Evolutionary conservation across 192 early-diverging fungal genomes (phyloP), one percentile per base, ranked within the genome.

Genomic region (Backusella westeae): DNA sequence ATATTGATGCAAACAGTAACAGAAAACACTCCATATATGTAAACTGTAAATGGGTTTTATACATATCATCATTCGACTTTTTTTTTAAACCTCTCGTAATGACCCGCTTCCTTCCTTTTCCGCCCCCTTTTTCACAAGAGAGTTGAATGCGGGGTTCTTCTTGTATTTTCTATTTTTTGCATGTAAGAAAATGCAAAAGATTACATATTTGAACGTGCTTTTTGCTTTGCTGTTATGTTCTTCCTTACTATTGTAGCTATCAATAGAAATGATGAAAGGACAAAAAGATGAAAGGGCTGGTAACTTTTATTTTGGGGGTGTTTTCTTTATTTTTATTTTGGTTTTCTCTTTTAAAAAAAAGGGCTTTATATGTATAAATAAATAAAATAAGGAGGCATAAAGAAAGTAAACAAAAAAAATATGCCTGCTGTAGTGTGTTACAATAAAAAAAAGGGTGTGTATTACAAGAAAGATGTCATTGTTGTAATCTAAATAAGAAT

Each of bases 1-100:
- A 53, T 53, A 53, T 53, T 53, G 52, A 53, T 53, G 52, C 52
- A 53, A 53, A 53, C 52, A 53, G 52, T 53, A 53, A 53, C 52
- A 6, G 21, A 21, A 53, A 21, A 53, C 6, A 23, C 7, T n/a
- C 52, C 52, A 53, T 19, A 53, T 53, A 2, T 53, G n/a, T 53
- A 53, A 53, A 39, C 38, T 8, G n/a, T 53, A 53, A 17, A 44
- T 44, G 42, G 42, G 42, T 44, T 44, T 39, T 44, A 44, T 0
- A 44, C 15, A 44, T 44, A 44, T 44, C 52, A 53, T 53, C 52
- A 53, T 53, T 53, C 52, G 52, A 53, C 19, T 53, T 53, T 53
- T 53, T 53, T 53, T 53, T 44, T 17, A 44, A 32, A 32, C 32
- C 42, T 44, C 42, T 44, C 42, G 42, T 44, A 14, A 44, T 44